Evolutionary conservation across 495 filamentous ascomycete species (phyloP), one percentile per base, ranked within the genome.

Genomic region (Penicillium egyptiacum): DNA sequence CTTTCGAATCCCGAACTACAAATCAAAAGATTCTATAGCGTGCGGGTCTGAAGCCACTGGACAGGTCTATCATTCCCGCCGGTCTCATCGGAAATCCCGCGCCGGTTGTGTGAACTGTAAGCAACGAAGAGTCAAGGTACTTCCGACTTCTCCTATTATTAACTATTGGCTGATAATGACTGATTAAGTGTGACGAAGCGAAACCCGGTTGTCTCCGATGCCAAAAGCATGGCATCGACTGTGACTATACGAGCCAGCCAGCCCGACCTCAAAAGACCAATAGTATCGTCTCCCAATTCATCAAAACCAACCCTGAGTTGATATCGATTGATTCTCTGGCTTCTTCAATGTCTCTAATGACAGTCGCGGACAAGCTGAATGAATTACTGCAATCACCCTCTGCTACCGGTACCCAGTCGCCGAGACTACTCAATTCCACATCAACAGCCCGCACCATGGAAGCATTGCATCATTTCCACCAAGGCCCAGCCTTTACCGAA

Each of bases 101-200:
- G 66, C 45, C 46, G 77, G 79, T 17, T 81, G 78, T 56, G 60
- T 63, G 39, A 76, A 75, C 55, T 81, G 78, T 61, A 81, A 81
- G 59, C 69, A 75, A 26, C 65, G 77, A 35, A 67, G 71, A 56
- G 66, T 81, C 46, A 81, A 81, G 70, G 78, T 80, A 71, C 20
- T 44, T 60, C 17, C 35, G 43, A 31, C 45, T 4, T 22, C 19
- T n/a, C 23, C 28, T 11, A 33, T 23, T 11, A 28, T 17, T 11
- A 26, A 5, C 12, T 19, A 40, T 25, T 5, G 12, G 20, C 20
- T 54, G 19, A 49, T 54, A 50, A 33, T 43, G 41, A 30, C 3
- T 3, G 19, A 2, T 19, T 14, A 46, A 81, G 79, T 81, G 79
- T 45, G 78, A 81, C 51, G 78, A 81, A 59, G 58, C 67, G 2